Percentiles rank a stretch among this genome's conserved stretches.
These are phyloP conservation scores for Trichoderma asperelloides DNA, from an alignment of 495 filamentous ascomycete genomes.

Conservation along the genomic window DNA sequence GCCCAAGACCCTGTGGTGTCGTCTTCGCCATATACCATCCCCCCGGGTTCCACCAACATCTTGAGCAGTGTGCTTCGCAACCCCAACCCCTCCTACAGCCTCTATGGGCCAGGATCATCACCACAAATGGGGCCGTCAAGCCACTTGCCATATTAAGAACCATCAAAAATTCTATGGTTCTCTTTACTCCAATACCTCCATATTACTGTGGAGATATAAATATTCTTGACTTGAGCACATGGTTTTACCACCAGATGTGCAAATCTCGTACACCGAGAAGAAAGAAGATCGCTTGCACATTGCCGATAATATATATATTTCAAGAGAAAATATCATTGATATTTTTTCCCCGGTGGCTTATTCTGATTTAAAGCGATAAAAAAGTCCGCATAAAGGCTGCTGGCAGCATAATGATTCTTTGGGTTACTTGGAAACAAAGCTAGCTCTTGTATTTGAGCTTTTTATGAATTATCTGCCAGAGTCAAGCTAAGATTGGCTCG, in stretches of 20 bases:
- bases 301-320: no score
- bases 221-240: no score
- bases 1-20: background rate
- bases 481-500: background rate
- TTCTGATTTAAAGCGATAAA: background rate
- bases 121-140: background rate
- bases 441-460: background rate
- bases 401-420: background rate
- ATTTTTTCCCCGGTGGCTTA: background rate
- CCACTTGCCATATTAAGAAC: background rate
- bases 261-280: no score
- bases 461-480: background rate
- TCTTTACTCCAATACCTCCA: no score
- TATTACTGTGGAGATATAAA: no score
- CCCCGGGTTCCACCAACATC: background rate
- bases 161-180: no score
- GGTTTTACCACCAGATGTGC: no score
- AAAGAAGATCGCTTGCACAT: no score
- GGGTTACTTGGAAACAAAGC: background rate
- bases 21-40: background rate
- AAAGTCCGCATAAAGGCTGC: background rate
- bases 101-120: background rate
- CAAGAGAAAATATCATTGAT: background rate
- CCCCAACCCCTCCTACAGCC: background rate
- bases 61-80: background rate